Conservation (phyloP, 129 eudicot genomes). For the Chrysanthemum seticuspe region DNA sequence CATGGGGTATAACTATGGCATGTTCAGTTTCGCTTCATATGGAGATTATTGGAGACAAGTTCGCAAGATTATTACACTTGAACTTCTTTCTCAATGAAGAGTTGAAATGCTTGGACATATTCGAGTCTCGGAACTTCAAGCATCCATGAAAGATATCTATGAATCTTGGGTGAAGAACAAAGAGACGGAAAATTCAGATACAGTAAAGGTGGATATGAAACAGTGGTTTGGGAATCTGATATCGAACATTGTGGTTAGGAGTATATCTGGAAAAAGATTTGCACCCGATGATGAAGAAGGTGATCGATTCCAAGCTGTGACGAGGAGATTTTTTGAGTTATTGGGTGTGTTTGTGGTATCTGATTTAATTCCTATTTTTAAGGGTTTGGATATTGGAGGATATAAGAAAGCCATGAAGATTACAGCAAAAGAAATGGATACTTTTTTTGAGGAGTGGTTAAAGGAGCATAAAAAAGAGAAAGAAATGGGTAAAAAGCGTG, state of each 20-base stretch:
- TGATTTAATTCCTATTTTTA: slow-evolving; percentile 27
- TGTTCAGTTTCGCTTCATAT: slow-evolving; percentile 26
- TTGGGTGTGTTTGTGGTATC: slow-evolving; percentile 30
- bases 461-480: slow-evolving; percentile 16
- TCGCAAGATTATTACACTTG: slow-evolving; percentile 26
- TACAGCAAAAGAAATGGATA: slow-evolving; percentile 29
- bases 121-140: slow-evolving; percentile 25
- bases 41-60: slow-evolving; percentile 36
- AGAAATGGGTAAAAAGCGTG: background rate
- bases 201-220: slow-evolving; percentile 27
- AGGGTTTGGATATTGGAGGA: slow-evolving; percentile 38
- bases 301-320: slow-evolving; percentile 2
- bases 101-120: slow-evolving; percentile 29
- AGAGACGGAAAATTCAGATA: slow-evolving; percentile 1
- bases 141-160: slow-evolving; percentile 19
- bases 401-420: slow-evolving; percentile 33
- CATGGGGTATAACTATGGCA: slow-evolving; percentile 36
- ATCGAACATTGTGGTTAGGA: slow-evolving; percentile 8
- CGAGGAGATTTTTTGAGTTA: slow-evolving; percentile 19
- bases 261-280: slow-evolving; percentile 22
- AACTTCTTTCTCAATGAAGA: slow-evolving; percentile 33
- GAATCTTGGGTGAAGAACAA: slow-evolving; percentile 8
- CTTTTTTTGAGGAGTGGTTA: slow-evolving; percentile 28
- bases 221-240: slow-evolving; percentile 28
- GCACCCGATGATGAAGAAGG: slow-evolving; percentile 13